Conservation (phyloP, 441 rosid genomes). For the Populus hybrid region DNA sequence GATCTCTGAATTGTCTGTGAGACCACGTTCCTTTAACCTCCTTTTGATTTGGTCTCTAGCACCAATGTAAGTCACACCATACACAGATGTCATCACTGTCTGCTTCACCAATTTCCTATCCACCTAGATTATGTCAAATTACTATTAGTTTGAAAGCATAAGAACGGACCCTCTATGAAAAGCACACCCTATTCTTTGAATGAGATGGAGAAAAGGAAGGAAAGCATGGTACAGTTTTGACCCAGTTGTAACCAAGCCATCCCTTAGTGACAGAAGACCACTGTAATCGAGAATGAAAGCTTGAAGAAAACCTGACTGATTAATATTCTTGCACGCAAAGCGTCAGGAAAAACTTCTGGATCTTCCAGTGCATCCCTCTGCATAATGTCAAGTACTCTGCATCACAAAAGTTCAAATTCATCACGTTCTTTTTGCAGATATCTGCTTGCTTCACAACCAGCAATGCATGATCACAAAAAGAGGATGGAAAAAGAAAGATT, state of each 20-base stretch:
- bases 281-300: constrained; percentile 8
- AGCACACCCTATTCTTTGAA: neutral
- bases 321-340: constrained; percentile 58
- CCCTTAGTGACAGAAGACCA: neutral
- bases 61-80: constrained; percentile 90
- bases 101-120: constrained; percentile 98
- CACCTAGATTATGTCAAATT: constrained; percentile 53
- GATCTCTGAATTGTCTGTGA: constrained; percentile 47
- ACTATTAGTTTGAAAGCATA: constrained; percentile 17
- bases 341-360: constrained; percentile 65
- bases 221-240: neutral
- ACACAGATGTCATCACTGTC: constrained; percentile 98
- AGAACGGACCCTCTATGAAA: neutral
- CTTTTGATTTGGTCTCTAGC: constrained; percentile 94
- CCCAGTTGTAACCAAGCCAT: neutral
- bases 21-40: constrained; percentile 87
- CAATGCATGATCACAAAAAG: constrained; percentile 12
- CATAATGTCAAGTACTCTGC: constrained; percentile 81
- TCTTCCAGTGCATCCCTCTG: constrained; percentile 72
- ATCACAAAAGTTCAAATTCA: constrained; percentile 14
- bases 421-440: constrained; percentile 11
- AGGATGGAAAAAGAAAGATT: neutral
- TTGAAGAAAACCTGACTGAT: constrained; percentile 57
- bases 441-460: neutral
- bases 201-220: neutral